Percentiles rank a stretch among this genome's conserved stretches.
These are phyloP conservation scores for Thoreauomyces humboldtii DNA, from an alignment of 192 early-diverging fungal genomes.

Conservation along the genomic window DNA sequence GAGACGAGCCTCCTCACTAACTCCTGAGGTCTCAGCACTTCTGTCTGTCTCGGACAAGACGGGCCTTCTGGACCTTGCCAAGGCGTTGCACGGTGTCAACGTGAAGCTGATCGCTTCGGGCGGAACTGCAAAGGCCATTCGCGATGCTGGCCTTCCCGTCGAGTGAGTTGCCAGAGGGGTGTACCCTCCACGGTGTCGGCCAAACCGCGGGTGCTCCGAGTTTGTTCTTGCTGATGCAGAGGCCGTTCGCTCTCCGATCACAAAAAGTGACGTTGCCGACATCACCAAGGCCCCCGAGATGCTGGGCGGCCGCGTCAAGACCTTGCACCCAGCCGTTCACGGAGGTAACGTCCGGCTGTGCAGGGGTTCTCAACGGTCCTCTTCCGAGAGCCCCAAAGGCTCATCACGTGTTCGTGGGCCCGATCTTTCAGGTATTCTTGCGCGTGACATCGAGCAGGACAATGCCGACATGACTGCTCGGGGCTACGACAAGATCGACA, in stretches of 20 bases:
- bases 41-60: constrained; percentile 99
- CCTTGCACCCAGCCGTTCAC: constrained; percentile 96
- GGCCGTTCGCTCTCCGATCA: too few relatives aligned
- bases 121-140: constrained; percentile 89
- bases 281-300: constrained; percentile 98
- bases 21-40: constrained; percentile 27
- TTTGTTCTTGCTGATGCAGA: too few relatives aligned
- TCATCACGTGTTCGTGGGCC: too few relatives aligned
- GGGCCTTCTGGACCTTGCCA: constrained; percentile 85
- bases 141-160: constrained; percentile 84
- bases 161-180: constrained; percentile 49
- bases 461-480: constrained; percentile 82
- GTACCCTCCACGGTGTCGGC: not conserved
- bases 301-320: constrained; percentile 98
- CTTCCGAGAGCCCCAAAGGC: too few relatives aligned
- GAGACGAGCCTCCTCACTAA: not conserved
- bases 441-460: constrained; percentile 81
- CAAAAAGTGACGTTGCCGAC: constrained; percentile 86
- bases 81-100: constrained; percentile 69
- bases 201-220: too few relatives aligned
- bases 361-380: too few relatives aligned
- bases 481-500: constrained; percentile 89
- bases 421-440: constrained; percentile 64
- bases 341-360: too few relatives aligned
- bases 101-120: constrained; percentile 90